These are phyloP conservation scores for Mycena crocata DNA, from an alignment of 768 basidiomycete genomes.

Conservation along the genomic window DNA sequence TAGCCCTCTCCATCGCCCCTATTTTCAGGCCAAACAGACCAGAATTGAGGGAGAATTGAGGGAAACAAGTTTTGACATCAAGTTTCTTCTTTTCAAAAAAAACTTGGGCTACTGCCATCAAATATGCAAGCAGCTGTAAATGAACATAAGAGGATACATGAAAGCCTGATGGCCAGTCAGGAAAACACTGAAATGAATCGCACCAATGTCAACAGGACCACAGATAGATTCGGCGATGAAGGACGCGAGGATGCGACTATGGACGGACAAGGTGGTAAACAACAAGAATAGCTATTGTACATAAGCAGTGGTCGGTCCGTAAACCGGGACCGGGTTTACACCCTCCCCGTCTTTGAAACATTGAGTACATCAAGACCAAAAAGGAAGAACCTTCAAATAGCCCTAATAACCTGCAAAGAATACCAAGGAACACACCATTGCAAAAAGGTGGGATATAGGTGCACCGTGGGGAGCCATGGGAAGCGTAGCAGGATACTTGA, in stretches of 20 bases:
- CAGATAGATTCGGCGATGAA: too few species aligned
- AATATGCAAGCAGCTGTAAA: too few species aligned
- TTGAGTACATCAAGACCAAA: not conserved
- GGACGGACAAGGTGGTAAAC: not conserved
- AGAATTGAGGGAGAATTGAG: too few species aligned
- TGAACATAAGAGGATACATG: too few species aligned
- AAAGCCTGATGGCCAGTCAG: constrained; percentile 7
- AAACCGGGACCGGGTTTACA: constrained; percentile 2
- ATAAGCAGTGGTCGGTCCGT: not conserved
- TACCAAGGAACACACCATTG: too few species aligned
- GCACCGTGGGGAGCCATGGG: not conserved
- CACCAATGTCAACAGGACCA: constrained; percentile 9
- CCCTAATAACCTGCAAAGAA: too few species aligned
- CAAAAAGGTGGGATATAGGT: not conserved
- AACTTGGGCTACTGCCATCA: too few species aligned
- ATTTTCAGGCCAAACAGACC: too few species aligned
- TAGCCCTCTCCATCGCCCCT: too few species aligned
- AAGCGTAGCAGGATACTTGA: not conserved
- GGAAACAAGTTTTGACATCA: too few species aligned
- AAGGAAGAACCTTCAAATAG: not conserved
- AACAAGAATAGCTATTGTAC: not conserved
- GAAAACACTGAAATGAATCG: constrained; percentile 1
- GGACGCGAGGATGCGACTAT: too few species aligned
- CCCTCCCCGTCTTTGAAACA: constrained; percentile 4
- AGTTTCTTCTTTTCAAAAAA: too few species aligned